phyloP scores from a whole-genome alignment of 225 moss, liverwort and hornwort genomes.

The Bryoerythrophyllum caledonicum region DNA sequence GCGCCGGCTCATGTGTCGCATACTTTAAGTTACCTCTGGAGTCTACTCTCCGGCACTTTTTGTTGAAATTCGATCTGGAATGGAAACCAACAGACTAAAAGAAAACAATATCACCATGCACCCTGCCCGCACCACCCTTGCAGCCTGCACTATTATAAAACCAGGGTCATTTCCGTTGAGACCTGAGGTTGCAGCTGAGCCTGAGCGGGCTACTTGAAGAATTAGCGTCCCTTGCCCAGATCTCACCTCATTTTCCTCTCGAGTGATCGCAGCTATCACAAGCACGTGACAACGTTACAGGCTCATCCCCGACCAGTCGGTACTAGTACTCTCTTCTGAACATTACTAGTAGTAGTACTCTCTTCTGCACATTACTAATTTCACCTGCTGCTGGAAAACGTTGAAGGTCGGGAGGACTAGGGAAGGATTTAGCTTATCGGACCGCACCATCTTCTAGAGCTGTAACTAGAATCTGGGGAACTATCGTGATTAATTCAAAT shows the following conservation, averaged over 20 bases:
- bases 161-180: not conserved
- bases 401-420: not conserved
- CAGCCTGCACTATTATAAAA: not conserved
- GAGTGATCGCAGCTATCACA: not conserved
- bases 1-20: conserved; percentile 1
- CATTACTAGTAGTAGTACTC: not conserved
- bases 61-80: conserved; percentile 14
- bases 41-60: conserved; percentile 16
- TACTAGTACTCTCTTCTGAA: not conserved
- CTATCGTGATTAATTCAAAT: not conserved
- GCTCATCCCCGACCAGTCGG: not conserved
- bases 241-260: conserved; percentile 4
- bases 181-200: conserved; percentile 22
- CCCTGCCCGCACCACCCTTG: conserved; percentile 3
- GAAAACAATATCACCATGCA: not conserved
- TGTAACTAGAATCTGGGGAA: conserved; percentile 3
- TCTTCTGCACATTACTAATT: not conserved
- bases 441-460: not conserved
- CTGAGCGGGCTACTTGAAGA: conserved; percentile 14
- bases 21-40: conserved; percentile 20
- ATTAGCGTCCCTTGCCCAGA: conserved; percentile 8
- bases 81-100: conserved; percentile 21
- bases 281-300: conserved; percentile 6
- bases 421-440: not conserved
- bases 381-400: conserved; percentile 1